phyloP scores from a whole-genome alignment of 179 eudicot genomes.

The Corrigiola litoralis region DNA sequence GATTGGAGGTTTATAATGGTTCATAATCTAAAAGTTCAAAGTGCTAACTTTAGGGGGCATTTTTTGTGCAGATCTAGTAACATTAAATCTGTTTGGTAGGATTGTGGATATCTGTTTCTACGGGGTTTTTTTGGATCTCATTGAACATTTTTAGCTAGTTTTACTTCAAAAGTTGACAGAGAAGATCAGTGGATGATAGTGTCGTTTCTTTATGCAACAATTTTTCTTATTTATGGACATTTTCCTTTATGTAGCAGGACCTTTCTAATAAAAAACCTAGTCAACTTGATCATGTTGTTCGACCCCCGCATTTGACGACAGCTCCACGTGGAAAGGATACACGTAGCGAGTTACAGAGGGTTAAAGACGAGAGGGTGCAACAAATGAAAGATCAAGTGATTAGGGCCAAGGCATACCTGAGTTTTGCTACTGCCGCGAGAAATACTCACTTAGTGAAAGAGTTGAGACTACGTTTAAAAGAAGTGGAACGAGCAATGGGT shows the following conservation, averaged over 20 bases:
- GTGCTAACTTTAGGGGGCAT: too few species aligned
- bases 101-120: not conserved
- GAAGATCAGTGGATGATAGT: not conserved
- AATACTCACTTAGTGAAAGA: conserved; percentile 76
- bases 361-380: conserved; percentile 54
- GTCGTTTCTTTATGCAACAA: not conserved
- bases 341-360: conserved; percentile 25
- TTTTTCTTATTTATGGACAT: not conserved
- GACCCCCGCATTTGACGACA: conserved; percentile 13
- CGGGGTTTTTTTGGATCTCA: not conserved
- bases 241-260: conserved; percentile 28
- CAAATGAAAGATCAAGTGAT: conserved; percentile 87
- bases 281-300: conserved; percentile 19
- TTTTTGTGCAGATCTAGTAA: too few species aligned
- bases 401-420: conserved; percentile 82
- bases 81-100: not conserved
- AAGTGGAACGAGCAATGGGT: conserved; percentile 63
- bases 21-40: too few species aligned
- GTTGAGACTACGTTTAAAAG: conserved; percentile 67
- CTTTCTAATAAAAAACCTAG: conserved; percentile 21
- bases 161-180: not conserved
- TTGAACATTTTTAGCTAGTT: too few species aligned
- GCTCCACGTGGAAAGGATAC: conserved; percentile 20
- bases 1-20: too few species aligned
- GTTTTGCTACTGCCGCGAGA: conserved; percentile 51